Evolutionary conservation across 1,284 basidiomycete genomes (phyloP).

Genomic region (Bjerkandera adusta): DNA sequence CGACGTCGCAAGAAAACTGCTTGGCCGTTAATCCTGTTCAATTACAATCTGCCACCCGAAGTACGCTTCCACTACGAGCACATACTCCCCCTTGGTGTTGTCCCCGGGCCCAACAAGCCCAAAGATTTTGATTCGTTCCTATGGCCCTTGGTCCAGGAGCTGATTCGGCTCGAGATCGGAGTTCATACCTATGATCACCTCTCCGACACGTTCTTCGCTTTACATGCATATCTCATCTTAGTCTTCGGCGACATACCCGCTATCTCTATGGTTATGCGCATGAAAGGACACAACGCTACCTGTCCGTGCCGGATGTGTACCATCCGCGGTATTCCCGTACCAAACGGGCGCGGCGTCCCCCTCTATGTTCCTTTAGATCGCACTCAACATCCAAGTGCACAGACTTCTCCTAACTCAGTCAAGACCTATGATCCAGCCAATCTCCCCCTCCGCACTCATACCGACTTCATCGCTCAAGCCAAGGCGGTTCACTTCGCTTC

Average conservation of each 20-base stretch:
- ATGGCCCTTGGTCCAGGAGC: slow-evolving; percentile 36
- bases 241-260: slow-evolving; percentile 47
- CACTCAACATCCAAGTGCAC: slow-evolving; percentile 10
- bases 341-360: slow-evolving; percentile 18
- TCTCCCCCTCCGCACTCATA: slow-evolving; percentile 39
- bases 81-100: slow-evolving; percentile 35
- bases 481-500: slow-evolving; percentile 29
- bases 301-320: slow-evolving; percentile 43
- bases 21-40: slow-evolving; percentile 41
- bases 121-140: slow-evolving; percentile 40
- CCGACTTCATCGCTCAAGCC: slow-evolving; percentile 31
- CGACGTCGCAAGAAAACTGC: slow-evolving; percentile 32
- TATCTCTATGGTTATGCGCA: slow-evolving; percentile 38
- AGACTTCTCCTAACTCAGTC: not conserved
- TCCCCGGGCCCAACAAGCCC: slow-evolving; percentile 43
- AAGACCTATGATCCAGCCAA: slow-evolving; percentile 30
- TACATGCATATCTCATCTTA: slow-evolving; percentile 39
- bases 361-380: slow-evolving; percentile 37
- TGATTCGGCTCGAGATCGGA: slow-evolving; percentile 33
- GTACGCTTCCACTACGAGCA: slow-evolving; percentile 28
- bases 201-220: slow-evolving; percentile 24
- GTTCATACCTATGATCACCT: slow-evolving; percentile 33
- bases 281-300: slow-evolving; percentile 46
- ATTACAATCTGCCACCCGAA: slow-evolving; percentile 38
- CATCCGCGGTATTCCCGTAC: slow-evolving; percentile 35